These are phyloP conservation scores for Colletotrichum plurivorum DNA, from an alignment of 2,329 filamentous ascomycete species.

Conservation along the genomic window DNA sequence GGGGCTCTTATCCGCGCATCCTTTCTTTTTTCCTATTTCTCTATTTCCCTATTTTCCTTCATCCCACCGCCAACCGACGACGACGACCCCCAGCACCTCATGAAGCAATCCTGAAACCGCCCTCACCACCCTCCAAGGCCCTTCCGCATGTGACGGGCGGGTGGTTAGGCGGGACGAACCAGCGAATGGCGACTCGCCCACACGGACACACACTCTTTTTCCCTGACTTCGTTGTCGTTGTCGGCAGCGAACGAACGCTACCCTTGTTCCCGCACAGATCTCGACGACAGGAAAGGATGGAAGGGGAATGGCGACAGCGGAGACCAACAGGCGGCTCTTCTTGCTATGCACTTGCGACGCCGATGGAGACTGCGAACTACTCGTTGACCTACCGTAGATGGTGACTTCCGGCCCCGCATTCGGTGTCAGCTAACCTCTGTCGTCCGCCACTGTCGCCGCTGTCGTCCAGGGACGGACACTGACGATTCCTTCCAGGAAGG, in stretches of 20 bases:
- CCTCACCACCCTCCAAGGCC: constrained; percentile 26
- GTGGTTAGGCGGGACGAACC: constrained; percentile 32
- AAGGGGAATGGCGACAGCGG: no score
- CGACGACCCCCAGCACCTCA: constrained; percentile 42
- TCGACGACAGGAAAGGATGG: no score
- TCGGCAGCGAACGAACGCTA: background rate
- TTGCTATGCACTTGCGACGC: background rate
- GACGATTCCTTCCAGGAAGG: no score
- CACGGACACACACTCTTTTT: background rate
- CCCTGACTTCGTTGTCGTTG: background rate
- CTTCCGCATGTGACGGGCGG: constrained; percentile 23
- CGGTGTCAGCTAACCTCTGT: no score
- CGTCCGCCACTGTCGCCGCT: no score
- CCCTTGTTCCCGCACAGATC: background rate
- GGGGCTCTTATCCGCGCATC: no score
- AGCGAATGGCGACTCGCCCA: constrained; percentile 24
- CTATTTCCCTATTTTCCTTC: constrained; percentile 22
- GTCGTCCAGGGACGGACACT: no score
- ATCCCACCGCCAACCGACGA: constrained; percentile 25
- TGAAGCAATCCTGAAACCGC: constrained; percentile 61
- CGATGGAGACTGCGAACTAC: background rate
- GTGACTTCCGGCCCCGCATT: no score
- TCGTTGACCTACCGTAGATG: background rate
- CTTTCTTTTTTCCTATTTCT: background rate
- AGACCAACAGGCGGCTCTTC: background rate